A percentile compares a stretch with the other conserved stretches of the same genome.
These are phyloP conservation scores for Leucogyrophana mollusca DNA, from an alignment of 768 basidiomycete genomes.

Conservation along the genomic window DNA sequence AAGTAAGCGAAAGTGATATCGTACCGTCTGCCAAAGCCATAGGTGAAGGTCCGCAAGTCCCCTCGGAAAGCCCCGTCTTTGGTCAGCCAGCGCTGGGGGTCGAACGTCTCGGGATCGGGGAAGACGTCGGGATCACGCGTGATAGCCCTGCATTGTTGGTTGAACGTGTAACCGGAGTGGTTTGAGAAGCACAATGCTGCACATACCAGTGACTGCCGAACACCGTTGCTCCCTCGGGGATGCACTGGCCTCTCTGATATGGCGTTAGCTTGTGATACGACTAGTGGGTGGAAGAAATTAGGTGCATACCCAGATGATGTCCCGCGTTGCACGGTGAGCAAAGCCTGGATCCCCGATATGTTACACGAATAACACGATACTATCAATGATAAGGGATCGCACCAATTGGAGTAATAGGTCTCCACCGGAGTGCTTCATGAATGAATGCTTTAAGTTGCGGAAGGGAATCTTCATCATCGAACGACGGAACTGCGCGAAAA, in stretches of 20 bases:
- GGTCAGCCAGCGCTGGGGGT: constrained; percentile 56
- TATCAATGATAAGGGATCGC: neutral
- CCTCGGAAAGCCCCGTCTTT: constrained; percentile 41
- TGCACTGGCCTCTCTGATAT: constrained; percentile 33
- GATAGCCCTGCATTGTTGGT: no score
- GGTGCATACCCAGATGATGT: constrained; percentile 54
- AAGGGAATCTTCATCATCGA: constrained; percentile 30
- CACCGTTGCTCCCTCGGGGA: constrained; percentile 39
- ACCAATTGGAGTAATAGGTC: constrained; percentile 29
- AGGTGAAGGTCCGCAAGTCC: constrained; percentile 46
- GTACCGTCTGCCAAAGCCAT: constrained; percentile 51
- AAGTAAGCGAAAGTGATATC: no score
- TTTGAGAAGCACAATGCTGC: neutral
- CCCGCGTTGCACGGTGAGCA: constrained; percentile 58
- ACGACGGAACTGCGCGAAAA: constrained; percentile 31
- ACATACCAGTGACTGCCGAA: constrained; percentile 38
- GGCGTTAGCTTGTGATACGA: neutral
- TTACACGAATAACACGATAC: neutral
- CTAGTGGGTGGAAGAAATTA: neutral
- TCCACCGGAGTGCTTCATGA: constrained; percentile 34
- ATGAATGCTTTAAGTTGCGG: constrained; percentile 37
- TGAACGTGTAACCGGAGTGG: no score
- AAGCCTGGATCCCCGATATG: constrained; percentile 40
- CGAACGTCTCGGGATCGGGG: constrained; percentile 50
- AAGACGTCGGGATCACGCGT: constrained; percentile 50